Conservation (phyloP, 2,329 filamentous ascomycete genomes). For the Ophiostoma populinum region DNA sequence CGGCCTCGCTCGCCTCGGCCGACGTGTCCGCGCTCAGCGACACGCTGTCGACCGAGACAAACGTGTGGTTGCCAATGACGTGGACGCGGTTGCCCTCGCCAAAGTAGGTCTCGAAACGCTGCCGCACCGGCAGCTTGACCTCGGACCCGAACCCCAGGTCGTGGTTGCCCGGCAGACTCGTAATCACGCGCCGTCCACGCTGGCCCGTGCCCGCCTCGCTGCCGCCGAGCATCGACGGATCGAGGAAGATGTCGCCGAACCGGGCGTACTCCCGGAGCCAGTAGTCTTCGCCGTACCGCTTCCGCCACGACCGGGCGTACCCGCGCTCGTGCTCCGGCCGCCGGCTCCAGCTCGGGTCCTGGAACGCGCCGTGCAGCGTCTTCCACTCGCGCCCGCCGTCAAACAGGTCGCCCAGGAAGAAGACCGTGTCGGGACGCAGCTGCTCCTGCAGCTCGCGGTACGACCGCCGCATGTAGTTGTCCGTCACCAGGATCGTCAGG, state of each 20-base stretch:
- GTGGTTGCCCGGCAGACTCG: constrained; percentile 83
- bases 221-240: constrained; percentile 45
- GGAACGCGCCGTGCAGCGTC: constrained; percentile 42
- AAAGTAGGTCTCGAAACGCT: constrained; percentile 77
- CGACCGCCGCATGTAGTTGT: constrained; percentile 73
- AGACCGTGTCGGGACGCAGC: constrained; percentile 68
- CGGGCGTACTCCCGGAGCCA: constrained; percentile 78
- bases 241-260: constrained; percentile 73
- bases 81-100: constrained; percentile 84
- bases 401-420: constrained; percentile 89
- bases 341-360: constrained; percentile 40
- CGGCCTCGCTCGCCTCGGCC: constrained; percentile 30
- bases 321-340: constrained; percentile 34
- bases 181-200: constrained; percentile 59
- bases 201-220: constrained; percentile 34
- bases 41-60: constrained; percentile 79
- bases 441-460: constrained; percentile 62
- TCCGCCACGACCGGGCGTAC: constrained; percentile 48
- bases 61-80: constrained; percentile 83
- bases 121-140: constrained; percentile 61
- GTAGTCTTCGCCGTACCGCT: constrained; percentile 60
- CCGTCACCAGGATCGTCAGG: constrained; percentile 47
- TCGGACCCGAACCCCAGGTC: constrained; percentile 82
- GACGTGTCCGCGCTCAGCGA: constrained; percentile 61
- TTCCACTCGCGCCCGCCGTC: constrained; percentile 94